phyloP scores from a whole-genome alignment of 2,329 filamentous ascomycete species.

The Samsoniella hepiali region DNA sequence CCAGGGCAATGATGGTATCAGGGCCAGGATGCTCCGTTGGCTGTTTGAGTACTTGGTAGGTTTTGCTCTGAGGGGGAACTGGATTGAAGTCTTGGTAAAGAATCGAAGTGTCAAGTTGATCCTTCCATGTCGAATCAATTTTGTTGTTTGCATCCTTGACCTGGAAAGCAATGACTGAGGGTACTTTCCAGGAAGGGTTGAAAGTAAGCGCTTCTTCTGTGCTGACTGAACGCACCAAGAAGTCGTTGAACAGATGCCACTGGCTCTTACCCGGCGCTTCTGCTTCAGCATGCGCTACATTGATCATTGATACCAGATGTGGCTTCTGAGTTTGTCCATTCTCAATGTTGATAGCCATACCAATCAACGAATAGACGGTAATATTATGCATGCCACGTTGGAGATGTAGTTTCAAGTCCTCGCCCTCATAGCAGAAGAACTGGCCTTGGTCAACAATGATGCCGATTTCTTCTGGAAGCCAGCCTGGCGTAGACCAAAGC shows the following conservation, averaged over 20 bases:
- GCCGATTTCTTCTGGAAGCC: constrained; percentile 91
- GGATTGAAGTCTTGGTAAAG: constrained; percentile 68
- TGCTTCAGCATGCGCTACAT: constrained; percentile 67
- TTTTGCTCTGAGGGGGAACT: constrained; percentile 41
- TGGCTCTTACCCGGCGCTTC: constrained; percentile 59
- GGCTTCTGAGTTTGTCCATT: constrained; percentile 80
- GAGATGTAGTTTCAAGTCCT: constrained; percentile 77
- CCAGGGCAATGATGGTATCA: constrained; percentile 78
- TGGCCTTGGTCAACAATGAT: constrained; percentile 88
- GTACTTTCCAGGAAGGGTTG: constrained; percentile 87
- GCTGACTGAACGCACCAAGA: constrained; percentile 77
- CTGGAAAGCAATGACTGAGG: constrained; percentile 84
- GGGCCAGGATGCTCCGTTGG: constrained; percentile 64
- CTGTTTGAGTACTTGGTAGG: constrained; percentile 57
- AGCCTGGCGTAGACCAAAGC: constrained; percentile 85
- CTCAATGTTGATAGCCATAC: constrained; percentile 86
- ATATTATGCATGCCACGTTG: constrained; percentile 78
- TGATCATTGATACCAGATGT: constrained; percentile 87
- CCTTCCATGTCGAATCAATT: constrained; percentile 84
- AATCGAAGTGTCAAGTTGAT: constrained; percentile 76
- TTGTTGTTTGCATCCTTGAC: constrained; percentile 75
- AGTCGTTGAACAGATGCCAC: constrained; percentile 98
- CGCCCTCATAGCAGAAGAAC: constrained; percentile 91
- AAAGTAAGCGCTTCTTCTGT: constrained; percentile 85
- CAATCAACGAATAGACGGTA: constrained; percentile 85